Percentiles rank a stretch among this genome's conserved stretches.
phyloP scores from a whole-genome alignment of 2,329 filamentous ascomycete genomes.

The Sclerotinia spermophila region DNA sequence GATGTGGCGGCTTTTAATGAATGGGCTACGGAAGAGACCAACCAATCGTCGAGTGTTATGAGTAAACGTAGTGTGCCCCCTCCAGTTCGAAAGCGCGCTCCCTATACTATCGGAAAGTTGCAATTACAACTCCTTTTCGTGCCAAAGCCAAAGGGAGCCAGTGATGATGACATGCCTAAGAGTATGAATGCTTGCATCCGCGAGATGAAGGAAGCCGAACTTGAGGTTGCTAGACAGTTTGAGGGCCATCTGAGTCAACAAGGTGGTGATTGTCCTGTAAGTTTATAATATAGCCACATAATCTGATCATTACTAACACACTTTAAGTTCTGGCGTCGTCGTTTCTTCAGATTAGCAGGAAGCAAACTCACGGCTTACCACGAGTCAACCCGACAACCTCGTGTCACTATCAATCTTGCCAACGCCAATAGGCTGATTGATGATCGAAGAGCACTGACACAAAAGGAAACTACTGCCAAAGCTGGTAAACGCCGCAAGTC shows the following conservation, averaged over 20 bases:
- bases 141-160: slow-evolving; percentile 79
- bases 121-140: slow-evolving; percentile 93
- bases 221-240: slow-evolving; percentile 70
- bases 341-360: slow-evolving; percentile 92
- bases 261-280: slow-evolving; percentile 93
- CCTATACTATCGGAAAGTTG: slow-evolving; percentile 95
- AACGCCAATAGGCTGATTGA: slow-evolving; percentile 94
- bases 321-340: slow-evolving; percentile 86
- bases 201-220: slow-evolving; percentile 87
- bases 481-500: slow-evolving; percentile 81
- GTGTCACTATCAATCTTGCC: slow-evolving; percentile 92
- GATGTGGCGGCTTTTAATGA: slow-evolving; percentile 97
- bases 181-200: slow-evolving; percentile 96
- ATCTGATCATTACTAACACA: slow-evolving; percentile 40
- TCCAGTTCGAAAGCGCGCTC: slow-evolving; percentile 73
- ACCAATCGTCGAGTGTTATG: slow-evolving; percentile 80
- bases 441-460: slow-evolving; percentile 76
- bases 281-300: slow-evolving; percentile 39
- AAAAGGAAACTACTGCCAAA: slow-evolving; percentile 76
- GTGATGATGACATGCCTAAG: slow-evolving; percentile 97
- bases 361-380: slow-evolving; percentile 93
- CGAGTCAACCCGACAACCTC: slow-evolving; percentile 89
- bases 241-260: slow-evolving; percentile 94
- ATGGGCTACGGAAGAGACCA: slow-evolving; percentile 86
- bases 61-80: slow-evolving; percentile 74